A percentile compares a stretch with the other conserved stretches of the same genome.
Evolutionary conservation across 495 filamentous ascomycete genomes (phyloP).

Genomic region (Monascus purpureus): DNA sequence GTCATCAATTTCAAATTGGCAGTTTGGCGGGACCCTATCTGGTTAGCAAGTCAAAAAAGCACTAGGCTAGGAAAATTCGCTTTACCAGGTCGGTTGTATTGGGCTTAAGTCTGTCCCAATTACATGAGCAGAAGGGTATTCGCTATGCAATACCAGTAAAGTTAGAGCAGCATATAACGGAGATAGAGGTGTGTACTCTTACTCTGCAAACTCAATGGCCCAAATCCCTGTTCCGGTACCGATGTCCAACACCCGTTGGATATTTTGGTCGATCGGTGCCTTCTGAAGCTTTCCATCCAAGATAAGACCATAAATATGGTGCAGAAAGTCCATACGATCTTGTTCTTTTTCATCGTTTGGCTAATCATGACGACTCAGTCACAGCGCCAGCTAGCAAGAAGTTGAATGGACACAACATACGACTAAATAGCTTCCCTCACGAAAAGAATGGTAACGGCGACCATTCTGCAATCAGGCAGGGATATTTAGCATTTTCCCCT

Average conservation of each 20-base stretch:
- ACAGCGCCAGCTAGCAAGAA: neutral
- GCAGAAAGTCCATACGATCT: conserved; percentile 31
- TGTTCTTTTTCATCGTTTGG: conserved; percentile 27
- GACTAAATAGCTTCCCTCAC: conserved; percentile 49
- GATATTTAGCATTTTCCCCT: neutral
- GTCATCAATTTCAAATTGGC: conserved; percentile 16
- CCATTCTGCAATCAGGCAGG: conserved; percentile 39
- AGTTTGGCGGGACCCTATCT: conserved; percentile 13
- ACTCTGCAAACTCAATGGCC: conserved; percentile 41
- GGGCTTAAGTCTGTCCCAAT: conserved; percentile 31
- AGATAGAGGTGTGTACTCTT: conserved; percentile 14
- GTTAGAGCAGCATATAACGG: neutral
- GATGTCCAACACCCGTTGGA: conserved; percentile 50
- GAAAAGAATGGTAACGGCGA: conserved; percentile 51
- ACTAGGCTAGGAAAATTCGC: conserved; percentile 9
- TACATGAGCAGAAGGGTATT: neutral
- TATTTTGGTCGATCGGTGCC: conserved; percentile 41
- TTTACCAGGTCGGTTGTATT: conserved; percentile 32
- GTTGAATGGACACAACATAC: conserved; percentile 12
- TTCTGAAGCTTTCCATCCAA: conserved; percentile 44
- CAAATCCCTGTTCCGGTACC: conserved; percentile 56
- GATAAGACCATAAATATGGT: conserved; percentile 36
- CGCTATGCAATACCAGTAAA: conserved; percentile 5
- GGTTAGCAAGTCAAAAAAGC: conserved; percentile 1
- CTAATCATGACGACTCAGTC: neutral